phyloP scores from a whole-genome alignment of 768 basidiomycete species.

The Naganishia vaughanmartiniae region DNA sequence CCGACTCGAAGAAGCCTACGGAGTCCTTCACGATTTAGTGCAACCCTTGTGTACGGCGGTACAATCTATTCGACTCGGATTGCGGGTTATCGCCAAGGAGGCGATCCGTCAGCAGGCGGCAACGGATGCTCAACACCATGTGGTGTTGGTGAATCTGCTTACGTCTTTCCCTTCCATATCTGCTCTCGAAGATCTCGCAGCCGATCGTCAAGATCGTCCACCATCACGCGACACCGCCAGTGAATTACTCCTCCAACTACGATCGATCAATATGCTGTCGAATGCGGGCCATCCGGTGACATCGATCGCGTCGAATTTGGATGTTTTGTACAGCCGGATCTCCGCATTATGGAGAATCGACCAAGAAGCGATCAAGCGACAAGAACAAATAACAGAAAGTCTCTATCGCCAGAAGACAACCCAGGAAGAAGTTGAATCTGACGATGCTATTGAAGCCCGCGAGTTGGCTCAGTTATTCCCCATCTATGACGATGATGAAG shows the following conservation, averaged over 20 bases:
- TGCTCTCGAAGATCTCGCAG: constrained; percentile 22
- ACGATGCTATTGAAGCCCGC: constrained; percentile 73
- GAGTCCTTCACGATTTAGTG: constrained; percentile 69
- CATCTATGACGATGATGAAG: constrained; percentile 35
- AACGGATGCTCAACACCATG: constrained; percentile 33
- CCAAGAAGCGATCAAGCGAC: constrained; percentile 65
- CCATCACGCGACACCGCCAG: constrained; percentile 8
- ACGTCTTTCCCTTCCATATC: constrained; percentile 37
- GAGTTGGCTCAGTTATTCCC: constrained; percentile 87
- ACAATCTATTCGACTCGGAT: constrained; percentile 67
- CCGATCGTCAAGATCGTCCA: constrained; percentile 23
- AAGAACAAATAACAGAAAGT: constrained; percentile 64
- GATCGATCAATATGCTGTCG: constrained; percentile 18
- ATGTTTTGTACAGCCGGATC: constrained; percentile 8
- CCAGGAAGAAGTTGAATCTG: constrained; percentile 61
- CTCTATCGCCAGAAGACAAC: constrained; percentile 69
- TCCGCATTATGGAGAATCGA: constrained; percentile 71
- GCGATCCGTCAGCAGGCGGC: constrained; percentile 44
- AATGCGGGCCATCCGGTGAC: constrained; percentile 13
- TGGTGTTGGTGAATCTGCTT: constrained; percentile 34
- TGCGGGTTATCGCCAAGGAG: constrained; percentile 58
- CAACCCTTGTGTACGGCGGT: constrained; percentile 67
- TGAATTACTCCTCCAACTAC: constrained; percentile 8
- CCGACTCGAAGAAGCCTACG: constrained; percentile 67
- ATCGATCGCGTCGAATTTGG: neutral